A percentile compares a stretch with the other conserved stretches of the same genome.
These are phyloP conservation scores for Zygotorulaspora florentina DNA, from an alignment of 805 yeast genomes.

Conservation along the genomic window DNA sequence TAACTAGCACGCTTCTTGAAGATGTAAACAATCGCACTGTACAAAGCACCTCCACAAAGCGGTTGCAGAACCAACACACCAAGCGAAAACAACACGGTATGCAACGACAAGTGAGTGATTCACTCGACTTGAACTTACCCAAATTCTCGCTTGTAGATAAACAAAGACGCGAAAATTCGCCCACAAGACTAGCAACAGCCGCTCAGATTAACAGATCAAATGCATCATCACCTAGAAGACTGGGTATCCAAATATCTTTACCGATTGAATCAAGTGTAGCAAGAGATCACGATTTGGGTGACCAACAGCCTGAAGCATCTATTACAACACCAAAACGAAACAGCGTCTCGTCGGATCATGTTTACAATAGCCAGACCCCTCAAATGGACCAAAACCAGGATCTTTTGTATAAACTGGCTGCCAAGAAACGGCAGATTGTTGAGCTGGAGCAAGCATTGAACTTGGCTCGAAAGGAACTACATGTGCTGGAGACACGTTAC, in stretches of 20 bases:
- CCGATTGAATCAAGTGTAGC: slow-evolving; percentile 13
- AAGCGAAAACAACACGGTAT: neutral
- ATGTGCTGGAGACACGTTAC: slow-evolving; percentile 30
- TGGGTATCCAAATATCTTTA: slow-evolving; percentile 14
- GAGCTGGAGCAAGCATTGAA: slow-evolving; percentile 45
- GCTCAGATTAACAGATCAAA: slow-evolving; percentile 4
- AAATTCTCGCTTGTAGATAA: slow-evolving; percentile 27
- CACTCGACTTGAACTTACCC: slow-evolving; percentile 10
- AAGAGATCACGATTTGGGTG: slow-evolving; percentile 1
- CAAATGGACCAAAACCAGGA: slow-evolving; percentile 8
- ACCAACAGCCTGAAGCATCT: slow-evolving; percentile 2
- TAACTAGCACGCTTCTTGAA: neutral
- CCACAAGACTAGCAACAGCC: slow-evolving; percentile 1
- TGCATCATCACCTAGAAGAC: slow-evolving; percentile 14
- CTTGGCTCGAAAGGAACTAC: slow-evolving; percentile 37
- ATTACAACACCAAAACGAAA: slow-evolving; percentile 5
- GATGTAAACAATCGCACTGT: neutral
- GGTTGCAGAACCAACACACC: neutral
- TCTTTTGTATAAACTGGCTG: slow-evolving; percentile 41
- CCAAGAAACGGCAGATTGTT: slow-evolving; percentile 50
- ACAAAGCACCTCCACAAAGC: neutral
- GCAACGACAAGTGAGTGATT: neutral
- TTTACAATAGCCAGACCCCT: neutral
- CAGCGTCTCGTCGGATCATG: slow-evolving; percentile 7
- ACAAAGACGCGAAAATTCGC: slow-evolving; percentile 6